A percentile compares a stretch with the other conserved stretches of the same genome.
Conservation (phyloP, 148 eudicot genomes). For the Fagopyrum homotropicum region DNA sequence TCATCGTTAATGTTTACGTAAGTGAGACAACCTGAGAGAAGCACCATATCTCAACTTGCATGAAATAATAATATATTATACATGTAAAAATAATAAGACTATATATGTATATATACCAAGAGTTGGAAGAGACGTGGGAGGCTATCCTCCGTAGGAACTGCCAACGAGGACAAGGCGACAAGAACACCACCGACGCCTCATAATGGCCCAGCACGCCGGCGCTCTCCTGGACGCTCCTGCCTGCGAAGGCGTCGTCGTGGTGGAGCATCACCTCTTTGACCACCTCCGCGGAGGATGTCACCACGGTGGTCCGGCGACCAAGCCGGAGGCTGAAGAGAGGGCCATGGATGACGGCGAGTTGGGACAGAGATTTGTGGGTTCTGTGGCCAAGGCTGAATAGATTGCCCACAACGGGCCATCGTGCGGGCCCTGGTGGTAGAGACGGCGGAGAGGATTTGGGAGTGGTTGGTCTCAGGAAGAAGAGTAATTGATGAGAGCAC, state of each 20-base stretch:
- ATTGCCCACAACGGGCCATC: too few relatives aligned
- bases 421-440: too few relatives aligned
- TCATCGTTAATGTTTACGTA: too few relatives aligned
- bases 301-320: slow-evolving; percentile 32
- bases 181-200: slow-evolving; percentile 27
- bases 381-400: too few relatives aligned
- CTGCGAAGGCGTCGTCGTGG: slow-evolving; percentile 37
- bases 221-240: not conserved
- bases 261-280: slow-evolving; percentile 51
- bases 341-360: slow-evolving; percentile 37
- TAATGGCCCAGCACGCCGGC: slow-evolving; percentile 24
- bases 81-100: not conserved
- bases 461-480: too few relatives aligned
- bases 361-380: not conserved
- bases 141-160: slow-evolving; percentile 18
- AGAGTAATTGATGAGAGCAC: too few relatives aligned
- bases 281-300: slow-evolving; percentile 36
- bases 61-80: not conserved
- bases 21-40: too few relatives aligned
- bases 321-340: slow-evolving; percentile 38
- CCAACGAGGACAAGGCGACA: slow-evolving; percentile 33
- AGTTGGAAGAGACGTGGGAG: slow-evolving; percentile 15
- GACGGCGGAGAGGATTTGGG: too few relatives aligned
- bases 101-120: not conserved
- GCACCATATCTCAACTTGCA: too few relatives aligned